Percentiles rank a stretch among this genome's conserved stretches.
phyloP scores from a whole-genome alignment of 805 yeast genomes.

The Candida pseudoglaebosa region DNA sequence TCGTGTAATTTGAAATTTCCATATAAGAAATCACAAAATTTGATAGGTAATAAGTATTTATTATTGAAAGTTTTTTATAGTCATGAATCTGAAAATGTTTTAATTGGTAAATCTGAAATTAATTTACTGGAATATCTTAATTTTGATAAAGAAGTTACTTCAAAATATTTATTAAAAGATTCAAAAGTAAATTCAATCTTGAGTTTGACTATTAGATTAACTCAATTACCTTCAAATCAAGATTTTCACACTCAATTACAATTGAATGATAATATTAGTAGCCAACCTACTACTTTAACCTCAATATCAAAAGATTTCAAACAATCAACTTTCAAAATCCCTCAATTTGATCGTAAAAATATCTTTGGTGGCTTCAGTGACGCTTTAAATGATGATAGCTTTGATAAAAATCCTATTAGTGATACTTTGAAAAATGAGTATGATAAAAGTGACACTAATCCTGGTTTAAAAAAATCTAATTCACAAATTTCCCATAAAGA shows the following conservation, averaged over 20 bases:
- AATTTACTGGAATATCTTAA: conserved; percentile 71
- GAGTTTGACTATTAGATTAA: conserved; percentile 53
- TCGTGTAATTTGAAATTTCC: conserved; percentile 38
- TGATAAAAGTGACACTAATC: too few relatives aligned
- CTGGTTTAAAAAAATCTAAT: too few relatives aligned
- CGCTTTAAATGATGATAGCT: conserved; percentile 18
- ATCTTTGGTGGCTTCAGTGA: conserved; percentile 51
- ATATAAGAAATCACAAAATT: conserved; percentile 33
- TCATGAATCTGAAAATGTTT: conserved; percentile 17
- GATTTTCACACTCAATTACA: conserved; percentile 42
- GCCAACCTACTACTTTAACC: neutral
- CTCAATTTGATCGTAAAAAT: conserved; percentile 37
- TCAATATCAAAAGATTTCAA: conserved; percentile 3
- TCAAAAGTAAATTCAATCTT: conserved; percentile 83
- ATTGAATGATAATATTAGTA: conserved; percentile 20
- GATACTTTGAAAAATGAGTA: neutral
- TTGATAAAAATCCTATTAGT: neutral
- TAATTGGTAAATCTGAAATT: conserved; percentile 63
- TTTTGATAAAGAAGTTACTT: conserved; percentile 47
- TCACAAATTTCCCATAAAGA: too few relatives aligned
- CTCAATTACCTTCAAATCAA: conserved; percentile 33
- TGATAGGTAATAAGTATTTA: conserved; percentile 42
- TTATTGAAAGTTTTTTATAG: conserved; percentile 34
- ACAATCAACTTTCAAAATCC: conserved; percentile 39
- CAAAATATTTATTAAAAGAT: conserved; percentile 67